These are phyloP conservation scores for Anisogramma anomala DNA, from an alignment of 2,329 filamentous ascomycete species.

Conservation along the genomic window DNA sequence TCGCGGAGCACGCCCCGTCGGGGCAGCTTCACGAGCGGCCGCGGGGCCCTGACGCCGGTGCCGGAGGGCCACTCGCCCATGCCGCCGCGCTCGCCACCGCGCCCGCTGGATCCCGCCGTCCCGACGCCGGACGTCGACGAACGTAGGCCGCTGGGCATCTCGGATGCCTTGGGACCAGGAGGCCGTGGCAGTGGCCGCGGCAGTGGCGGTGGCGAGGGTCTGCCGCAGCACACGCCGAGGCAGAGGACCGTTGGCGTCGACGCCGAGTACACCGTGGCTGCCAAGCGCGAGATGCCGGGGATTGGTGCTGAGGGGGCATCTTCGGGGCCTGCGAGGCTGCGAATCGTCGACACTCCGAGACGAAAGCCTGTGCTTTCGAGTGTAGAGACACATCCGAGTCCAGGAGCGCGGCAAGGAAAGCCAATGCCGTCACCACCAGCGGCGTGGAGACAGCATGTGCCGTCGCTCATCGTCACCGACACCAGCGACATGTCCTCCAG, in stretches of 20 bases:
- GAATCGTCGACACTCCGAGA: not conserved
- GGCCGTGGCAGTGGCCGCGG: not conserved
- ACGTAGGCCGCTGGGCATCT: not conserved
- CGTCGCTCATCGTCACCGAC: not conserved
- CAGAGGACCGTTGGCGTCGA: not conserved
- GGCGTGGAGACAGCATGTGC: not conserved
- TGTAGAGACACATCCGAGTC: not conserved
- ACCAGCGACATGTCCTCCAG: not conserved
- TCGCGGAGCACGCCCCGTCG: too few species aligned
- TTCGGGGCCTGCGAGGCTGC: not conserved
- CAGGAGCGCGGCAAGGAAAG: not conserved
- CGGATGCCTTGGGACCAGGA: not conserved
- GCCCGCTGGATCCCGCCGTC: not conserved
- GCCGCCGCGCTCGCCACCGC: not conserved
- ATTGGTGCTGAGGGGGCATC: not conserved
- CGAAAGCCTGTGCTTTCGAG: not conserved
- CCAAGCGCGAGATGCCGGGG: not conserved
- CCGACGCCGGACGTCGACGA: not conserved
- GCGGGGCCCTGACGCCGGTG: not conserved
- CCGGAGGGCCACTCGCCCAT: not conserved
- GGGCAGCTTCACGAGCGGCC: not conserved
- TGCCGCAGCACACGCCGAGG: too few species aligned
- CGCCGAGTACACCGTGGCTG: not conserved
- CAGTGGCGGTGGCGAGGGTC: too few species aligned
- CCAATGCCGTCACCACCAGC: not conserved